Evolutionary conservation across 2,329 filamentous ascomycete species (phyloP).

Genomic region (Scorias spongiosa): DNA sequence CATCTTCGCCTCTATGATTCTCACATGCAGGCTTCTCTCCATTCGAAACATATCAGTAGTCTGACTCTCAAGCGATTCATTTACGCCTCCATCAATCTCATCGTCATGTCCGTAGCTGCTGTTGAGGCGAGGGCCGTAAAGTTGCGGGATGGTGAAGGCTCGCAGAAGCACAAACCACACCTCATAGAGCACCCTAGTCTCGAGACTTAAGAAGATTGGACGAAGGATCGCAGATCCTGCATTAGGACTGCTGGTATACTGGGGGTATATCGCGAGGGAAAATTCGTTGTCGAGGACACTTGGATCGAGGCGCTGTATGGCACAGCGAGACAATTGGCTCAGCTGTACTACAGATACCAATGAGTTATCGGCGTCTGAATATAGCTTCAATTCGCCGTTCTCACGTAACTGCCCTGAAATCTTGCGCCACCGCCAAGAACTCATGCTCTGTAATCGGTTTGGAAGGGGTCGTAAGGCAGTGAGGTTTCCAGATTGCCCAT

Average conservation of each 20-base stretch:
- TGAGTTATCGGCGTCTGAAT: conserved; percentile 69
- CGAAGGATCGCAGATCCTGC: conserved; percentile 56
- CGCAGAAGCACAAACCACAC: conserved; percentile 91
- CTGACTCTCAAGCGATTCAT: conserved; percentile 17
- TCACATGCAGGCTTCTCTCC: conserved; percentile 44
- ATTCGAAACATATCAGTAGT: conserved; percentile 50
- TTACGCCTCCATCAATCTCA: conserved; percentile 11
- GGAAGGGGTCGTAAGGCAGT: conserved; percentile 29
- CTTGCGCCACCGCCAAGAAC: conserved; percentile 59
- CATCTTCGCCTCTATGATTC: conserved; percentile 48
- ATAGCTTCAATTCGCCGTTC: conserved; percentile 83
- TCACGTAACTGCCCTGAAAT: conserved; percentile 91
- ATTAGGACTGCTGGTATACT: conserved; percentile 63
- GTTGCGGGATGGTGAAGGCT: conserved; percentile 80
- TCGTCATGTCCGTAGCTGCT: conserved; percentile 25
- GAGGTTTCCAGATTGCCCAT: conserved; percentile 6
- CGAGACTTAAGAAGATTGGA: conserved; percentile 79
- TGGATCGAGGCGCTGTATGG: conserved; percentile 76
- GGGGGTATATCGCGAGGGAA: conserved; percentile 89
- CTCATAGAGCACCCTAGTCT: conserved; percentile 81
- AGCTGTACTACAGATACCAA: conserved; percentile 74
- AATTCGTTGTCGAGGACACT: conserved; percentile 87
- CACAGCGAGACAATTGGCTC: conserved; percentile 74
- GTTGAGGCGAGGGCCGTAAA: conserved; percentile 51
- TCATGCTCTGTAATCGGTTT: conserved; percentile 40